Percentiles rank a stretch among this genome's conserved stretches.
These are phyloP conservation scores for Aspergillus neoniger DNA, from an alignment of 2,329 filamentous ascomycete genomes.

Conservation along the genomic window DNA sequence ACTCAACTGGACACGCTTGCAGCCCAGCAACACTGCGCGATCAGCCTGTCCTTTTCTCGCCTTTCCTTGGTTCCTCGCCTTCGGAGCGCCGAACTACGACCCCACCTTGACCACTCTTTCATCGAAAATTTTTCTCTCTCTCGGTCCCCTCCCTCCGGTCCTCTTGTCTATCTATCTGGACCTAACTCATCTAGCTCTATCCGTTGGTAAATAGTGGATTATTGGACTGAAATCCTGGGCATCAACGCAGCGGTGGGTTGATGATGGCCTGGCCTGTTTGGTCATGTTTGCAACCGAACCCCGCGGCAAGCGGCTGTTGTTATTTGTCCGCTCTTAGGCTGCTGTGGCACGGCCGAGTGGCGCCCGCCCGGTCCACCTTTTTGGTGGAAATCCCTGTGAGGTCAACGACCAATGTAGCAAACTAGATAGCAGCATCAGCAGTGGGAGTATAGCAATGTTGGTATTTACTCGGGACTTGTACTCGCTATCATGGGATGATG, in stretches of 20 bases:
- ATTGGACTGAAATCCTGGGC: slow-evolving; percentile 35
- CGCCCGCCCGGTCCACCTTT: slow-evolving; percentile 22
- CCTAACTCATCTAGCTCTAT: slow-evolving; percentile 16
- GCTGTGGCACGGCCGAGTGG: slow-evolving; percentile 24
- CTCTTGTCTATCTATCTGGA: slow-evolving; percentile 12
- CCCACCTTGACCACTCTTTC: slow-evolving; percentile 20
- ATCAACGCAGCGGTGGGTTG: slow-evolving; percentile 38
- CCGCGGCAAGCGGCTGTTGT: slow-evolving; percentile 22
- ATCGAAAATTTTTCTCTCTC: slow-evolving; percentile 26
- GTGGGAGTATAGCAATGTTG: not conserved
- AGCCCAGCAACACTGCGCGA: slow-evolving; percentile 10
- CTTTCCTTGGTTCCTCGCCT: slow-evolving; percentile 32
- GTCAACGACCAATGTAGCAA: slow-evolving; percentile 13
- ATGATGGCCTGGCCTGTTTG: slow-evolving; percentile 19
- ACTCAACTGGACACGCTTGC: slow-evolving; percentile 13
- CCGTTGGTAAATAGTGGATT: slow-evolving; percentile 18
- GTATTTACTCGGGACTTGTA: not conserved
- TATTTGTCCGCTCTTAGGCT: slow-evolving; percentile 19
- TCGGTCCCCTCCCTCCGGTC: slow-evolving; percentile 7
- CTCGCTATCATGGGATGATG: not conserved
- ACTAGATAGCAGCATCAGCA: not conserved
- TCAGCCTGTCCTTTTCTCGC: slow-evolving; percentile 2
- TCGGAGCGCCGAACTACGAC: slow-evolving; percentile 22
- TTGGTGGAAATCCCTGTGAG: slow-evolving; percentile 14
- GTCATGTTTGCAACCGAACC: slow-evolving; percentile 26